Percentiles rank a stretch among this genome's conserved stretches.
Evolutionary conservation across 495 filamentous ascomycete genomes (phyloP).

Genomic region (Bathelium albidoporum): DNA sequence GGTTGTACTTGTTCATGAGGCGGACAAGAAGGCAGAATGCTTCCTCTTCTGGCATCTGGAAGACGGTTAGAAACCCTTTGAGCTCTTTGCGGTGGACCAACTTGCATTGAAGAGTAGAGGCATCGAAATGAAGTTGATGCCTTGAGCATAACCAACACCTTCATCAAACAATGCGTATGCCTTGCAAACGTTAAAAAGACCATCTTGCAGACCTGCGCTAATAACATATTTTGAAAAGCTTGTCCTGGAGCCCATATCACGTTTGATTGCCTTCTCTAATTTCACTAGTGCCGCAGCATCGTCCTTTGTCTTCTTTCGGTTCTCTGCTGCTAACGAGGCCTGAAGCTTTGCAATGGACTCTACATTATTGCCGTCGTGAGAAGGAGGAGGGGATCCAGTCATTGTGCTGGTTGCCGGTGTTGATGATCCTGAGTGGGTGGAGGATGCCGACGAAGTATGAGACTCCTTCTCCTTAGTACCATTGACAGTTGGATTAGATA

Average conservation of each 20-base stretch:
- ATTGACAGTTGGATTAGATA: slow-evolving; percentile 31
- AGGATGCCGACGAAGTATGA: slow-evolving; percentile 62
- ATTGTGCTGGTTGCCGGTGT: slow-evolving; percentile 49
- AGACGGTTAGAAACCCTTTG: background rate
- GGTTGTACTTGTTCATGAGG: slow-evolving; percentile 91
- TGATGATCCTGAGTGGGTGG: slow-evolving; percentile 71
- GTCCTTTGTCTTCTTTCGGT: slow-evolving; percentile 64
- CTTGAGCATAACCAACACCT: slow-evolving; percentile 90
- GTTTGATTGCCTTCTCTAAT: slow-evolving; percentile 82
- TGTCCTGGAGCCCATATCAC: slow-evolving; percentile 83
- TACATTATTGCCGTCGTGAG: slow-evolving; percentile 48
- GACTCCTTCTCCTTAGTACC: slow-evolving; percentile 53
- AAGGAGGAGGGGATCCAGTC: slow-evolving; percentile 43
- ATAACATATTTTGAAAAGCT: slow-evolving; percentile 92
- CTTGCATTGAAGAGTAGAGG: slow-evolving; percentile 92
- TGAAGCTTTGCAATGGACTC: slow-evolving; percentile 59
- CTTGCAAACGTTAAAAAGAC: slow-evolving; percentile 90
- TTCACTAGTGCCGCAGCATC: slow-evolving; percentile 61
- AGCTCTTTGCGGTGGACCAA: slow-evolving; percentile 9
- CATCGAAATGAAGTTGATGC: slow-evolving; percentile 98
- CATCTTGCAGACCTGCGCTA: slow-evolving; percentile 82
- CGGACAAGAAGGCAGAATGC: slow-evolving; percentile 88
- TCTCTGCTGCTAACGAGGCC: slow-evolving; percentile 51
- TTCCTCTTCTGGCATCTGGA: slow-evolving; percentile 91
- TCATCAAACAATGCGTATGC: slow-evolving; percentile 96